Evolutionary conservation across 2,329 filamentous ascomycete species (phyloP).

Genomic region (Neonectria coccinea): DNA sequence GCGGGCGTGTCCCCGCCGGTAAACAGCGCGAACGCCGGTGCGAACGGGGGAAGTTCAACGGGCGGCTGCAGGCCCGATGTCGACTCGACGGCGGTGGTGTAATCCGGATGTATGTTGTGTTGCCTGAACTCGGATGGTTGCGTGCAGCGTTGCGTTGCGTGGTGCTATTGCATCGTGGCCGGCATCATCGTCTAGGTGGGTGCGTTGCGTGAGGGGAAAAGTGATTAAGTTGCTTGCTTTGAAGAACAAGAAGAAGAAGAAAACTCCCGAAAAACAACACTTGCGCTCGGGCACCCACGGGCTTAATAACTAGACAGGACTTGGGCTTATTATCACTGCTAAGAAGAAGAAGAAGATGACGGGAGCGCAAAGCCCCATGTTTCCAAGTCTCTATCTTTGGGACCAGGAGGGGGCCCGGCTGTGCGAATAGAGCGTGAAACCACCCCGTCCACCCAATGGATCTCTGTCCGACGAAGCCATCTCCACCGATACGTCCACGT

Average conservation of each 20-base stretch:
- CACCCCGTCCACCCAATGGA: conserved; percentile 15
- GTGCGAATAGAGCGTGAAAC: background rate
- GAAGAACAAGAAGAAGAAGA: background rate
- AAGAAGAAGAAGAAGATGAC: background rate
- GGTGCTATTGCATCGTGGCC: background rate
- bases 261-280: background rate
- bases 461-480: conserved; percentile 10
- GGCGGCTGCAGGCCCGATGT: background rate
- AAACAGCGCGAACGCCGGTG: background rate
- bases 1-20: background rate
- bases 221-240: background rate
- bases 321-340: background rate
- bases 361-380: background rate
- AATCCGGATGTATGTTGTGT: background rate
- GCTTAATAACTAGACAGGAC: background rate
- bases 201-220: too few relatives aligned
- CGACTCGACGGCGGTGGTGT: background rate
- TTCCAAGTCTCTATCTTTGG: conserved; percentile 7
- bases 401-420: background rate
- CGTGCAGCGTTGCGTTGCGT: background rate
- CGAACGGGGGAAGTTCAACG: background rate
- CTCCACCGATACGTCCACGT: conserved; percentile 16
- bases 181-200: background rate
- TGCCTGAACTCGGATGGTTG: background rate
- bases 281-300: background rate